Base-by-base conservation (phyloP, 2,329 filamentous ascomycete genomes). In the Elsinoe batatas region DNA sequence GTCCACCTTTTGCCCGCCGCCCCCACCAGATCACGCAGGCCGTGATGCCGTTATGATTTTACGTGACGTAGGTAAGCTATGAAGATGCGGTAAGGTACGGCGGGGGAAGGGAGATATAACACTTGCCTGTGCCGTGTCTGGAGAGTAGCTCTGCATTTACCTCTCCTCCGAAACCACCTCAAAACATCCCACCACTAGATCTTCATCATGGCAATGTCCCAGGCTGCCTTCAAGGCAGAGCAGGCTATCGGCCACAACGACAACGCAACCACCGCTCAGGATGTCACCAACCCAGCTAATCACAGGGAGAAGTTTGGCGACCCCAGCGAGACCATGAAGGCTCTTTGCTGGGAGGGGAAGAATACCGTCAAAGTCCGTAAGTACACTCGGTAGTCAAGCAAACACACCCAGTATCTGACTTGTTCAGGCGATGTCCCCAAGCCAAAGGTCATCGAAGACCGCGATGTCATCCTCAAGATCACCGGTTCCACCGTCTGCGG, bases 301-400 rank as follows among this genome's bases (percentile, higher is more conserved):
- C 62, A 84, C 57, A 68, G 74, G 17, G 67, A 66, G 32, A 74
- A 74, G 60, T 75, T 75, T 65, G 79, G 75, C 20, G 72, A 79
- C 63, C 70, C 75, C 3, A 71, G 69, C 32, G 79, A 83, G 63
- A 85, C 71, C 13, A 93, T 95, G 86, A 85, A 88, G 68, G 90
- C 89, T 0, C 71, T 94, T 12, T 80, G 79, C 1, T 95, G 89
- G 89, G 82, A 85, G 70, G 86, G 87, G 53, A 93, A 91, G 75
- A 87, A 90, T 64, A 80, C 75, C 30, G 87, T 95, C 46, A 72
- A 86, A 65, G 75, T 94, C 15, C 72, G 79, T 82, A 68, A 57
- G 69, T 64, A 7, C 38, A 55, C 30, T 37, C 32, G 13, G 55
- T 56, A 22, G 32, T 43, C 53, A 8, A 30, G 30, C 15, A 42